Percentiles rank a stretch among this genome's conserved stretches.
These are phyloP conservation scores for Monosporascus sp. DNA, from an alignment of 2,329 filamentous ascomycete genomes.

Conservation along the genomic window DNA sequence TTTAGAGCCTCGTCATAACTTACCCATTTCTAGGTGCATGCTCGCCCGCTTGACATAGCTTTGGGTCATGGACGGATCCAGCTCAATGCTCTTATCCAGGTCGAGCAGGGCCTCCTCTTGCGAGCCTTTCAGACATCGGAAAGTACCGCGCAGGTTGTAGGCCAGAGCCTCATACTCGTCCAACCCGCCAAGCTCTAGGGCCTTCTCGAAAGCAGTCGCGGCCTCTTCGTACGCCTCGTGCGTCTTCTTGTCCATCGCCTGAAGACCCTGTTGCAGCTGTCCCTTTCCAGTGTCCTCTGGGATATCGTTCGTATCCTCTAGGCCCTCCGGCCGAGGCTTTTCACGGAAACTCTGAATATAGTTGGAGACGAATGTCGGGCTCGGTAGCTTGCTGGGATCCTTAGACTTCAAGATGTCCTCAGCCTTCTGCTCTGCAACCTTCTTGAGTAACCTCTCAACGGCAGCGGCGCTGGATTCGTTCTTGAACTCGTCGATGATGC, in stretches of 20 bases:
- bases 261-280: constrained; percentile 77
- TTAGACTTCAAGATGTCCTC: constrained; percentile 80
- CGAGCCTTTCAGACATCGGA: constrained; percentile 86
- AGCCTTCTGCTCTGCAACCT: constrained; percentile 91
- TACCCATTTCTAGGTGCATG: constrained; percentile 92
- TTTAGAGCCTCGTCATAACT: constrained; percentile 19
- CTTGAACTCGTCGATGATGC: constrained; percentile 96
- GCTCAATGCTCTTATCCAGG: constrained; percentile 86
- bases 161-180: constrained; percentile 83
- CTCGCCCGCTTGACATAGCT: constrained; percentile 98
- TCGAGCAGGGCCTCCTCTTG: constrained; percentile 77
- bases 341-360: constrained; percentile 97
- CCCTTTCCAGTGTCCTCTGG: constrained; percentile 74
- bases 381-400: constrained; percentile 82
- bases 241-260: constrained; percentile 78
- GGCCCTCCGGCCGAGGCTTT: constrained; percentile 69
- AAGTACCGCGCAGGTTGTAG: constrained; percentile 95
- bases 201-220: constrained; percentile 77
- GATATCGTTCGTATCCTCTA: constrained; percentile 78
- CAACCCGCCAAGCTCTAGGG: constrained; percentile 74
- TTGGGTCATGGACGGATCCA: constrained; percentile 83
- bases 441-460: constrained; percentile 90
- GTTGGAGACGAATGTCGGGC: constrained; percentile 95
- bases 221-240: constrained; percentile 89
- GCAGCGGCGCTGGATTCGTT: constrained; percentile 84